Conservation (phyloP, 164 flowering plant species). For the Berberis vulgaris region DNA sequence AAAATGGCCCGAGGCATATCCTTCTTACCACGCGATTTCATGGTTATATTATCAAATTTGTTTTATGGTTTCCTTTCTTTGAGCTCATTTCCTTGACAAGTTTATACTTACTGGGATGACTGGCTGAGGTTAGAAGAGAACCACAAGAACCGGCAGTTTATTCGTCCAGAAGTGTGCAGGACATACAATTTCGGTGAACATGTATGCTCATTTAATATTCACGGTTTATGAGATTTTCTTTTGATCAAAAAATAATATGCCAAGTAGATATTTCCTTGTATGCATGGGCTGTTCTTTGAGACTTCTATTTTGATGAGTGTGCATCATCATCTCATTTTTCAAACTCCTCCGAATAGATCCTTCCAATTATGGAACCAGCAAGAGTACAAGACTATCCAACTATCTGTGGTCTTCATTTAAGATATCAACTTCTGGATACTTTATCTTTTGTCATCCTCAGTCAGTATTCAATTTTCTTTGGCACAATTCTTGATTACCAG, state of each 20-base stretch:
- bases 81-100: slow-evolving; percentile 49
- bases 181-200: slow-evolving; percentile 98
- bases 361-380: too few relatives aligned
- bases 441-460: too few relatives aligned
- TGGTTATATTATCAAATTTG: not conserved
- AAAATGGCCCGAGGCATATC: slow-evolving; percentile 99
- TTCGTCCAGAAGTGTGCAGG: slow-evolving; percentile 98
- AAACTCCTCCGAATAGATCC: too few relatives aligned
- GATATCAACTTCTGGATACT: too few relatives aligned
- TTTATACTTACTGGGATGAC: slow-evolving; percentile 92
- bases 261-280: too few relatives aligned
- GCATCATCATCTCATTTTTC: too few relatives aligned
- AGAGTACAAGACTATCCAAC: too few relatives aligned
- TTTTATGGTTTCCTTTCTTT: slow-evolving; percentile 8
- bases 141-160: slow-evolving; percentile 71
- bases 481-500: too few relatives aligned
- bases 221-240: not conserved
- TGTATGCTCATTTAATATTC: slow-evolving; percentile 36
- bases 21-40: slow-evolving; percentile 29
- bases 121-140: slow-evolving; percentile 94
- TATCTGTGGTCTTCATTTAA: too few relatives aligned
- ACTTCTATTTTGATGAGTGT: too few relatives aligned
- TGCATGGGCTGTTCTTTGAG: too few relatives aligned
- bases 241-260: not conserved
- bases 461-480: too few relatives aligned